Conservation (phyloP, 176 grass and related monocot genomes). For the Alloteropsis semialata region DNA sequence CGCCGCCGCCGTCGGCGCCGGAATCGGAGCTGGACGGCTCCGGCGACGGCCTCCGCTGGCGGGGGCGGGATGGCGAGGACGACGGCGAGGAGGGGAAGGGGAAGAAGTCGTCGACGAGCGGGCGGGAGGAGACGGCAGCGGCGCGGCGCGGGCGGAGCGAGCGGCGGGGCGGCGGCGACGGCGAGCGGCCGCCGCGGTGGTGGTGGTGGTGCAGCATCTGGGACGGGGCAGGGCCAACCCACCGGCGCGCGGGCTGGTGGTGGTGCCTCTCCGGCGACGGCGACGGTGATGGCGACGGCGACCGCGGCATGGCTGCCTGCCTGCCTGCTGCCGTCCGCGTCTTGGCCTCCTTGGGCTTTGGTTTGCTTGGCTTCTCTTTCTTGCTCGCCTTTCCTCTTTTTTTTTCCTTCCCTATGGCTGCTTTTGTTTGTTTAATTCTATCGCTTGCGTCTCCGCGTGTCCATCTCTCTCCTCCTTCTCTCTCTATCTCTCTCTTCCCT, state of each 20-base stretch:
- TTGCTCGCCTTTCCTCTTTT: slow-evolving; percentile 23
- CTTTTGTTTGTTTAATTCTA: slow-evolving; percentile 52
- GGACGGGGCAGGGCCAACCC: not conserved
- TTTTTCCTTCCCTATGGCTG: slow-evolving; percentile 33
- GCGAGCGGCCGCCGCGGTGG: slow-evolving; percentile 28
- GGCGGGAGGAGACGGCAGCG: slow-evolving; percentile 30
- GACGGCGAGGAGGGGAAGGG: slow-evolving; percentile 39
- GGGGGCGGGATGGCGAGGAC: slow-evolving; percentile 31
- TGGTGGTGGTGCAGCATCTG: slow-evolving; percentile 15
- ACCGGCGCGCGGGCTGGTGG: slow-evolving; percentile 27
- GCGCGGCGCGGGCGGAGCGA: slow-evolving; percentile 49
- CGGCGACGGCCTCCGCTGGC: slow-evolving; percentile 39
- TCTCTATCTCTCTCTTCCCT: slow-evolving; percentile 29
- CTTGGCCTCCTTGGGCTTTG: slow-evolving; percentile 55
- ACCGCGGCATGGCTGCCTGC: slow-evolving; percentile 62
- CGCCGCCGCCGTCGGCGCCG: slow-evolving; percentile 39
- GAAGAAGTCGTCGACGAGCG: slow-evolving; percentile 44
- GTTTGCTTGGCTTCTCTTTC: slow-evolving; percentile 28
- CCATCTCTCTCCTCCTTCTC: slow-evolving; percentile 38
- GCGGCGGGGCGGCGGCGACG: slow-evolving; percentile 44
- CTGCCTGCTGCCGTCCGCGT: slow-evolving; percentile 54
- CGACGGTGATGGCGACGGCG: slow-evolving; percentile 49
- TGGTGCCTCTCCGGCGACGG: slow-evolving; percentile 53
- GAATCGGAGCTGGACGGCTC: slow-evolving; percentile 58
- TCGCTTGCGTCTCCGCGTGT: slow-evolving; percentile 35